A percentile compares a stretch with the other conserved stretches of the same genome.
Conservation (phyloP, 2,329 filamentous ascomycete genomes). For the Didymellaceae sp. region DNA sequence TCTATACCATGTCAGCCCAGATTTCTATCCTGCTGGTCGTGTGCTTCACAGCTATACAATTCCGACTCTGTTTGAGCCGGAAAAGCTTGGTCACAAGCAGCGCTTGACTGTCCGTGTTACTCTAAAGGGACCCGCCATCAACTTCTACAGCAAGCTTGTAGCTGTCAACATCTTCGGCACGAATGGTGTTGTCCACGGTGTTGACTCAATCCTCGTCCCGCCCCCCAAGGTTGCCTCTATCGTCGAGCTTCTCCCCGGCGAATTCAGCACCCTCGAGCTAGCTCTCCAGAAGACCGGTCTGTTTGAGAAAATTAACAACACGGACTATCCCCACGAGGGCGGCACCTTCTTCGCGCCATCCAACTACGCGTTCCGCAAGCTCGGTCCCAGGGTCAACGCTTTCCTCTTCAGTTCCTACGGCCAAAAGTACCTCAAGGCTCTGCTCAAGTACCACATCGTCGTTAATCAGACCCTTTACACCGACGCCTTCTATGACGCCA, state of each 20-base stretch:
- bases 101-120: conserved; percentile 73
- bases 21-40: conserved; percentile 68
- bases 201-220: conserved; percentile 77
- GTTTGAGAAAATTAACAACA: conserved; percentile 62
- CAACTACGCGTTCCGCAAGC: conserved; percentile 78
- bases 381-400: conserved; percentile 75
- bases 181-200: conserved; percentile 81
- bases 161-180: conserved; percentile 73
- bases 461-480: conserved; percentile 80
- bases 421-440: conserved; percentile 74
- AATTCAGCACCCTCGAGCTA: conserved; percentile 80
- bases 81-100: conserved; percentile 63
- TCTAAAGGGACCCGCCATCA: conserved; percentile 70
- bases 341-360: conserved; percentile 82
- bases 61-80: conserved; percentile 70
- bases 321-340: conserved; percentile 59
- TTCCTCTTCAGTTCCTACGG: conserved; percentile 85
- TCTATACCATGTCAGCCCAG: conserved; percentile 75
- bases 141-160: conserved; percentile 77
- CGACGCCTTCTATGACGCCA: conserved; percentile 74
- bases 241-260: conserved; percentile 68
- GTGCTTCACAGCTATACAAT: conserved; percentile 77
- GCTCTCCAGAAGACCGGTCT: conserved; percentile 78
- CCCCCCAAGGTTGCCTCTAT: conserved; percentile 71
- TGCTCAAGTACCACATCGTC: conserved; percentile 81